Evolutionary conservation across 306 rosid species (phyloP).

Genomic region (Arachis stenosperma): DNA sequence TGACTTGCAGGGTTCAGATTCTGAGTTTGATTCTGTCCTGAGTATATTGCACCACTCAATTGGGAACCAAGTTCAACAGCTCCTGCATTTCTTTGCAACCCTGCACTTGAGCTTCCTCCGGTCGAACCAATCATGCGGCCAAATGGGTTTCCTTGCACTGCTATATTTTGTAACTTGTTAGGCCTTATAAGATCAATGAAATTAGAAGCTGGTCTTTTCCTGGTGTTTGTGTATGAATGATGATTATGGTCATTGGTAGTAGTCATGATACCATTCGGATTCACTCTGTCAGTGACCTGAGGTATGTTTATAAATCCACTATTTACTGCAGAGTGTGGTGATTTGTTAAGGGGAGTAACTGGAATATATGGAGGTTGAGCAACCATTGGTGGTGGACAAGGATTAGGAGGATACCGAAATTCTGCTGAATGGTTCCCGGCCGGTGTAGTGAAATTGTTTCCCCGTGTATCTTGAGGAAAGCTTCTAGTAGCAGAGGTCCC

Average conservation of each 20-base stretch:
- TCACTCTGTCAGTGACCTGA: slow-evolving; percentile 48
- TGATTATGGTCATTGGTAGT: slow-evolving; percentile 49
- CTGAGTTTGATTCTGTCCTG: slow-evolving; percentile 35
- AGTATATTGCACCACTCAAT: slow-evolving; percentile 38
- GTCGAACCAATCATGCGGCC: slow-evolving; percentile 26
- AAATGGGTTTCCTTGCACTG: slow-evolving; percentile 41
- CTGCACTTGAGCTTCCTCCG: slow-evolving; percentile 31
- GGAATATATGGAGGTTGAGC: slow-evolving; percentile 48
- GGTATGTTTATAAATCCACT: slow-evolving; percentile 43
- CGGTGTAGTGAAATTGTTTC: slow-evolving; percentile 40
- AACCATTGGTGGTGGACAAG: slow-evolving; percentile 38
- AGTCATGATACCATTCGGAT: slow-evolving; percentile 41
- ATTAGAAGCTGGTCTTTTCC: slow-evolving; percentile 43
- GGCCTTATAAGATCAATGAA: slow-evolving; percentile 44
- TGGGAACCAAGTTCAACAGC: slow-evolving; percentile 36
- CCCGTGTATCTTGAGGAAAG: slow-evolving; percentile 47
- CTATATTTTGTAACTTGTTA: slow-evolving; percentile 38
- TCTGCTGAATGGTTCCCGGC: slow-evolving; percentile 44
- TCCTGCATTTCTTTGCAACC: slow-evolving; percentile 36
- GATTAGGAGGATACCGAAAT: slow-evolving; percentile 44
- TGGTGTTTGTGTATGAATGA: slow-evolving; percentile 46
- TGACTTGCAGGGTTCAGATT: slow-evolving; percentile 35
- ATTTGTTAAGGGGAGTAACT: slow-evolving; percentile 42
- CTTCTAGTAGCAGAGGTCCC: slow-evolving; percentile 41
- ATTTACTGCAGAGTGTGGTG: slow-evolving; percentile 40